These are phyloP conservation scores for Buxus sempervirens DNA, from an alignment of 164 flowering plant species.

Conservation along the genomic window DNA sequence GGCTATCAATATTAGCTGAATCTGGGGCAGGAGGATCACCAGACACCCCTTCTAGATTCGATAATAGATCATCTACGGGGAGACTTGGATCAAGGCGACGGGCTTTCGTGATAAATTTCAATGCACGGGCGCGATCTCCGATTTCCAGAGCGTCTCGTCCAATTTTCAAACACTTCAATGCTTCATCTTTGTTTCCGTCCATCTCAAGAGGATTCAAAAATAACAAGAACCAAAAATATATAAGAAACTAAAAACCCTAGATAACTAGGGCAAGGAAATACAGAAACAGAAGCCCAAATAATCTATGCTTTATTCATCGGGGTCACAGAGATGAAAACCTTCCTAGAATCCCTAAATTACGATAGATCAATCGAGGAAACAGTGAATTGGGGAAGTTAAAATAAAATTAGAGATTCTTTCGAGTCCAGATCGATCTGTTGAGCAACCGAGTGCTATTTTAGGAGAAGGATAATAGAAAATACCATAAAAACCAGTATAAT, in stretches of 20 bases:
- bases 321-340: not conserved
- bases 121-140: conserved; percentile 68
- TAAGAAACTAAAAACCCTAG: not conserved
- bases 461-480: too few species aligned
- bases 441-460: too few species aligned
- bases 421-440: too few species aligned
- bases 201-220: conserved; percentile 22
- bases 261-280: not conserved
- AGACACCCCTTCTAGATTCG: conserved; percentile 27
- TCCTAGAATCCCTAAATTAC: not conserved
- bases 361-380: too few species aligned
- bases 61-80: conserved; percentile 52
- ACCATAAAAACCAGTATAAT: too few species aligned
- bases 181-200: conserved; percentile 96
- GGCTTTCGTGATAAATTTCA: conserved; percentile 72
- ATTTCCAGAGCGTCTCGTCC: conserved; percentile 51
- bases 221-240: conserved; percentile 10
- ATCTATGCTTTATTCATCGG: not conserved
- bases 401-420: too few species aligned
- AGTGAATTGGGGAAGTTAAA: too few species aligned
- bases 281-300: not conserved
- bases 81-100: conserved; percentile 76
- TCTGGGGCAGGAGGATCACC: conserved; percentile 4
- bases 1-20: not conserved
- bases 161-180: conserved; percentile 69